Conservation (phyloP, 192 early-diverging fungal species). For the Podila epigama region DNA sequence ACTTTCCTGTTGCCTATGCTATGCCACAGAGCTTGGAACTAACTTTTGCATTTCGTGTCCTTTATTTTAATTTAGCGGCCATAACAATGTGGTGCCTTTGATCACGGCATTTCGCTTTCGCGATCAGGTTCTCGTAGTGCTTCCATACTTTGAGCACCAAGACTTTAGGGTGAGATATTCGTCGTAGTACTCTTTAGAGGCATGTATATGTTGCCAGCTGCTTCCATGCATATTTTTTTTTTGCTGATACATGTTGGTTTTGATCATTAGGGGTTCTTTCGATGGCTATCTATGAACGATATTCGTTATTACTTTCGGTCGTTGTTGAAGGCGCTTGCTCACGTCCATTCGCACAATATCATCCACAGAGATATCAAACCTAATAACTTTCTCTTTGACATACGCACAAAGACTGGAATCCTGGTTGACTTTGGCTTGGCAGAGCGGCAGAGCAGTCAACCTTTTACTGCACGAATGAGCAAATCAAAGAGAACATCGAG, state of each 20-base stretch:
- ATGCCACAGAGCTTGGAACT: background rate
- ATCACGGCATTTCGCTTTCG: constrained; percentile 79
- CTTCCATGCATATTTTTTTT: background rate
- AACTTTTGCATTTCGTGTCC: background rate
- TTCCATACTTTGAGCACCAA: constrained; percentile 86
- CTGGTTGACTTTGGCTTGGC: constrained; percentile 95
- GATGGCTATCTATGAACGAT: constrained; percentile 65
- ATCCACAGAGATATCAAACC: constrained; percentile 97
- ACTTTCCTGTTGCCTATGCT: too few relatives aligned
- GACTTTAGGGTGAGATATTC: constrained; percentile 79
- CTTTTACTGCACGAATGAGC: background rate
- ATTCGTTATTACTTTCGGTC: constrained; percentile 80
- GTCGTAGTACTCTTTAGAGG: too few relatives aligned
- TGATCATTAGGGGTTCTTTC: constrained; percentile 66
- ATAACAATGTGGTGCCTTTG: constrained; percentile 76
- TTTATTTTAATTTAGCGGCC: constrained; percentile 52
- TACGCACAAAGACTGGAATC: constrained; percentile 72
- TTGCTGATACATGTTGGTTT: background rate
- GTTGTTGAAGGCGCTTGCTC: constrained; percentile 73
- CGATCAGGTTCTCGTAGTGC: constrained; percentile 83
- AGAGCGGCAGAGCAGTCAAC: background rate
- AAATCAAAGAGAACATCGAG: background rate
- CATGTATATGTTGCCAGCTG: too few relatives aligned
- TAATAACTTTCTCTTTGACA: constrained; percentile 91
- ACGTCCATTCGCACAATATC: constrained; percentile 73